These are phyloP conservation scores for Colletotrichum salicis DNA, from an alignment of 2,329 filamentous ascomycete species.

Conservation along the genomic window DNA sequence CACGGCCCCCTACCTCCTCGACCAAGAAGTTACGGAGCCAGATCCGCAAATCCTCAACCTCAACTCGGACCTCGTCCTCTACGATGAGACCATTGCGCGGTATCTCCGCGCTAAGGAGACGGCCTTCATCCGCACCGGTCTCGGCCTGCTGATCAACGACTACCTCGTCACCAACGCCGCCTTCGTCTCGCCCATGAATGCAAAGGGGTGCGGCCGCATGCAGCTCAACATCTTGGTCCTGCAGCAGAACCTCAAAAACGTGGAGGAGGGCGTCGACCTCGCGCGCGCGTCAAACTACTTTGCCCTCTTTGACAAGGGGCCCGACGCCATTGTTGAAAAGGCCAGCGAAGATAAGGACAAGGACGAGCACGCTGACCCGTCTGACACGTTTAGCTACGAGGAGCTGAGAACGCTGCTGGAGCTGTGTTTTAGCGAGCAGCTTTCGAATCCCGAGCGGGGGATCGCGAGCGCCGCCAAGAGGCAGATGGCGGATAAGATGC, in stretches of 20 bases:
- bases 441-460: slow-evolving; percentile 74
- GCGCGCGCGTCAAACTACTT: slow-evolving; percentile 74
- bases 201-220: slow-evolving; percentile 84
- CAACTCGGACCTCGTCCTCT: slow-evolving; percentile 84
- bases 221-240: slow-evolving; percentile 93
- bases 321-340: slow-evolving; percentile 72
- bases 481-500: slow-evolving; percentile 75
- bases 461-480: slow-evolving; percentile 74
- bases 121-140: slow-evolving; percentile 78
- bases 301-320: slow-evolving; percentile 72
- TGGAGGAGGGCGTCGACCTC: slow-evolving; percentile 77
- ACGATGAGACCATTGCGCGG: slow-evolving; percentile 82
- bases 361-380: slow-evolving; percentile 49
- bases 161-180: slow-evolving; percentile 79
- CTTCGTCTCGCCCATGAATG: slow-evolving; percentile 84
- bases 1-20: slow-evolving; percentile 70
- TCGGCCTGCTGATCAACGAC: slow-evolving; percentile 81
- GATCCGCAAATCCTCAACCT: slow-evolving; percentile 84
- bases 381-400: slow-evolving; percentile 67
- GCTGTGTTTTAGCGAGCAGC: slow-evolving; percentile 74
- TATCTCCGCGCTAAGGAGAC: slow-evolving; percentile 79
- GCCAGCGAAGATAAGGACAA: slow-evolving; percentile 71
- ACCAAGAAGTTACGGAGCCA: slow-evolving; percentile 80
- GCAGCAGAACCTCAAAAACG: slow-evolving; percentile 96
- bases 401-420: slow-evolving; percentile 74